Evolutionary conservation across 352 stramenopile genomes (phyloP).

Genomic region (Phytophthora europaea): DNA sequence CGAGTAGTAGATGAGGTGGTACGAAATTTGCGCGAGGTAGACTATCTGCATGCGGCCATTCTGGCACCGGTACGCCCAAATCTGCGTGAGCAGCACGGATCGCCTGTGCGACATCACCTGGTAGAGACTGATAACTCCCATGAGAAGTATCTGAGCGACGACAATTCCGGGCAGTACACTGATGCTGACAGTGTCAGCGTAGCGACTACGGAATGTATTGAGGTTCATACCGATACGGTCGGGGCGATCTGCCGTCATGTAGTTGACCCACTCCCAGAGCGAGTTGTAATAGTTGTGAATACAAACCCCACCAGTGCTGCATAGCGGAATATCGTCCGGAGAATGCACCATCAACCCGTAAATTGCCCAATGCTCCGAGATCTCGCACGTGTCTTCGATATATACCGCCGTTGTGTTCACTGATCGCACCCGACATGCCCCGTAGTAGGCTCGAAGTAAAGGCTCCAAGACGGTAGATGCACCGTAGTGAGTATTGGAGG

Average conservation of each 20-base stretch:
- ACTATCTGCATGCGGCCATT: background rate
- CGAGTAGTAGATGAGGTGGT: background rate
- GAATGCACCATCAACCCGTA: slow-evolving; percentile 2
- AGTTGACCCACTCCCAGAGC: slow-evolving; percentile 3
- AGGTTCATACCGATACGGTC: slow-evolving; percentile 1
- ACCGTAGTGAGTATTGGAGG: background rate
- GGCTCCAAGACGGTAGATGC: background rate
- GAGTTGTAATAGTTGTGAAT: slow-evolving; percentile 3
- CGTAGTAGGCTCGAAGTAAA: background rate
- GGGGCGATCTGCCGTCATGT: background rate
- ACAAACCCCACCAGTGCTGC: background rate
- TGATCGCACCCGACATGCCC: background rate
- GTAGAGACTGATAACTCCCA: background rate
- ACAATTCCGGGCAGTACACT: background rate
- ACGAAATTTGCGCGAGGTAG: background rate
- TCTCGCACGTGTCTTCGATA: slow-evolving; percentile 2
- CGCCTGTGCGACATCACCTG: background rate
- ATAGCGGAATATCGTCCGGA: background rate
- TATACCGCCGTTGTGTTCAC: background rate
- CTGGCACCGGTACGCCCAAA: background rate
- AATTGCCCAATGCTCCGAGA: background rate
- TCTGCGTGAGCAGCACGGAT: background rate
- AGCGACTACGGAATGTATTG: background rate
- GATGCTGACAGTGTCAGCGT: background rate
- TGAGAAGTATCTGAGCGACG: background rate